These are phyloP conservation scores for Picochlorum sp. DNA, from an alignment of 139 green algal genomes.

Conservation along the genomic window DNA sequence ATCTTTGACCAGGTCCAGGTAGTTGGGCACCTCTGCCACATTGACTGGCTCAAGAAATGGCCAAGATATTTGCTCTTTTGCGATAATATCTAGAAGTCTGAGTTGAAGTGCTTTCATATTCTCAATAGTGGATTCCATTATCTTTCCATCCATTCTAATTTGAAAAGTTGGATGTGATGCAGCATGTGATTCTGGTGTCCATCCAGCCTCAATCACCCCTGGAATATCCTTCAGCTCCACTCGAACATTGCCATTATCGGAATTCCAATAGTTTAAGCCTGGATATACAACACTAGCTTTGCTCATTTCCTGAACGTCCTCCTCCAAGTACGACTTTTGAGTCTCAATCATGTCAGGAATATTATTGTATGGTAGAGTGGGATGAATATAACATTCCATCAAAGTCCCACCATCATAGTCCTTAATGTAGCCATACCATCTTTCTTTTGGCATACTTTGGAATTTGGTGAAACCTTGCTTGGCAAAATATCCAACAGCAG, in stretches of 20 bases:
- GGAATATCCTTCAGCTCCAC: conserved; percentile 55
- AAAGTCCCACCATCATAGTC: conserved; percentile 98
- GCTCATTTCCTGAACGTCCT: conserved; percentile 54
- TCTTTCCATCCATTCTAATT: conserved; percentile 8
- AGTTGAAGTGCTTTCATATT: not conserved
- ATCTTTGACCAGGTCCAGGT: conserved; percentile 78
- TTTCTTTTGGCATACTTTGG: conserved; percentile 49
- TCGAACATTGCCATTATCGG: not conserved
- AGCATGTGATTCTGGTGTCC: conserved; percentile 25
- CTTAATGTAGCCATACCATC: conserved; percentile 94
- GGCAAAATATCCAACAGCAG: conserved; percentile 94
- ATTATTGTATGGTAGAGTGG: conserved; percentile 55
- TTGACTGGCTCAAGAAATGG: conserved; percentile 80
- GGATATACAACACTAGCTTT: conserved; percentile 69
- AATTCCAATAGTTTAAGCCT: conserved; percentile 37
- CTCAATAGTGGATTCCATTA: conserved; percentile 10
- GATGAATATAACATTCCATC: conserved; percentile 89
- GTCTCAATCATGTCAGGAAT: conserved; percentile 34
- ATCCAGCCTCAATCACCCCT: conserved; percentile 77
- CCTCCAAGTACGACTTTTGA: conserved; percentile 59
- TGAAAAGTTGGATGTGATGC: conserved; percentile 3
- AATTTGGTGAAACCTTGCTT: conserved; percentile 95
- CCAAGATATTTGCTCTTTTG: conserved; percentile 62
- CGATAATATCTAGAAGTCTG: conserved; percentile 33
- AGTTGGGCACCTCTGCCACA: conserved; percentile 79